Percentiles rank a stretch among this genome's conserved stretches.
Evolutionary conservation across 1,284 basidiomycete genomes (phyloP).

Genomic region (Boletus mariae): DNA sequence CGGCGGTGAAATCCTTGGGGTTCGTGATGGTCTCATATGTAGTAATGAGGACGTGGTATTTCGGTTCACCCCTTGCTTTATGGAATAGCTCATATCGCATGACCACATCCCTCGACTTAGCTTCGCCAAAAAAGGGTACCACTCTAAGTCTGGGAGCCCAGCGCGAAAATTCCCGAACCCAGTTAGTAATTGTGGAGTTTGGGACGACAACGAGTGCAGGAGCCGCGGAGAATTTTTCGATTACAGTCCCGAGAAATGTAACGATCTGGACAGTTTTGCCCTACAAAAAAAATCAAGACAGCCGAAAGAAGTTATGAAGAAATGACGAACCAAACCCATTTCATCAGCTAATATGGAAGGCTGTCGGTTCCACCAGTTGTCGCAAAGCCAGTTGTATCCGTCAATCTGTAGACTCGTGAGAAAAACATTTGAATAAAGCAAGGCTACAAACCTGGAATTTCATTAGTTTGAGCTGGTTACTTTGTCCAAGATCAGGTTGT

Average conservation of each 20-base stretch:
- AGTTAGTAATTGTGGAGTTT: conserved; percentile 90
- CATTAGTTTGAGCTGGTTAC: conserved; percentile 65
- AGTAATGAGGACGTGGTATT: conserved; percentile 83
- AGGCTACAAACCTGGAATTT: conserved; percentile 65
- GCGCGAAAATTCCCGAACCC: conserved; percentile 83
- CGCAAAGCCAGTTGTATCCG: conserved; percentile 89
- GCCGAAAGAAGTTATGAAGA: not conserved
- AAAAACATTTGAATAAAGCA: not conserved
- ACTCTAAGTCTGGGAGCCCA: conserved; percentile 86
- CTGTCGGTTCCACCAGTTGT: conserved; percentile 86
- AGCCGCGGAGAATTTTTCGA: conserved; percentile 54
- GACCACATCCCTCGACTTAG: conserved; percentile 77
- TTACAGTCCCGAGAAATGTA: conserved; percentile 80
- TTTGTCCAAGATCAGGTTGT: conserved; percentile 66
- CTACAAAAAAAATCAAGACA: conserved; percentile 36
- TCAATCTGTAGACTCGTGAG: conserved; percentile 56
- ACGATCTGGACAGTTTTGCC: conserved; percentile 94
- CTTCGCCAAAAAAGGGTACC: conserved; percentile 80
- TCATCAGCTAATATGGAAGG: conserved; percentile 96
- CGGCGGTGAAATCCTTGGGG: conserved; percentile 59
- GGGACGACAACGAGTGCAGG: conserved; percentile 92
- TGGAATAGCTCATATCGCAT: conserved; percentile 82
- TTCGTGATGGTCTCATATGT: conserved; percentile 82
- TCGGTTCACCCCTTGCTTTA: conserved; percentile 47
- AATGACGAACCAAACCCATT: conserved; percentile 77